Conservation (phyloP, 768 basidiomycete genomes). For the Podaxis sp. region DNA sequence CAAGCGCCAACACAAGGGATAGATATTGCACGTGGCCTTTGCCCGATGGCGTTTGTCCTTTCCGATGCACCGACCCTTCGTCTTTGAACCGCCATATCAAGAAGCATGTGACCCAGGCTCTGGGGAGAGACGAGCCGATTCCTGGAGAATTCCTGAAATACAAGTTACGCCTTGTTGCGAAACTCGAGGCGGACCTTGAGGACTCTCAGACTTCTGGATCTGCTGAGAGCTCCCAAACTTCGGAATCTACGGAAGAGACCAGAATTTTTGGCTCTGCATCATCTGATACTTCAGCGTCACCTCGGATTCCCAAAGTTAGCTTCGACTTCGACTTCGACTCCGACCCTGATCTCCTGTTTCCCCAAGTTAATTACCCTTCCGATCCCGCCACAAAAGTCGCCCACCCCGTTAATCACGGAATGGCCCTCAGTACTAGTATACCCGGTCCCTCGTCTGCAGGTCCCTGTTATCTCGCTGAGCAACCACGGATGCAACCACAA, state of each 20-base stretch:
- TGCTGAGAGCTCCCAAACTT: too few relatives aligned
- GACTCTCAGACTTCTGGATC: too few relatives aligned
- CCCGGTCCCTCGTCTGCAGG: background rate
- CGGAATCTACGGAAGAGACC: too few relatives aligned
- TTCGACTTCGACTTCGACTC: background rate
- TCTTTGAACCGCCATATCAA: slow-evolving; percentile 5
- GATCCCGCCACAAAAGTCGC: background rate
- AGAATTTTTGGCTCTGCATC: too few relatives aligned
- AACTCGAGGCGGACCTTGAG: background rate
- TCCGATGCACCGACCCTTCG: background rate
- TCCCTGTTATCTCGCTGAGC: background rate
- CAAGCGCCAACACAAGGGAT: background rate
- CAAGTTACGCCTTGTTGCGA: too few relatives aligned
- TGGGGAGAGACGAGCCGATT: background rate
- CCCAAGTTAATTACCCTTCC: background rate
- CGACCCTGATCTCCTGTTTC: background rate
- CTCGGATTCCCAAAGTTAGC: too few relatives aligned
- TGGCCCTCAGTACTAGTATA: background rate
- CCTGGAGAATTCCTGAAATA: background rate
- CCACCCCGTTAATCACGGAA: background rate
- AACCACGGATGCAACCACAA: background rate
- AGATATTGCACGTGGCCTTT: background rate
- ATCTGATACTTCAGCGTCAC: too few relatives aligned
- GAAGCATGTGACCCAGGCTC: background rate
- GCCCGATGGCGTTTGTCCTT: background rate